Conservation (phyloP, 371 early-diverging fungal genomes). For the Actinomucor elegans region DNA sequence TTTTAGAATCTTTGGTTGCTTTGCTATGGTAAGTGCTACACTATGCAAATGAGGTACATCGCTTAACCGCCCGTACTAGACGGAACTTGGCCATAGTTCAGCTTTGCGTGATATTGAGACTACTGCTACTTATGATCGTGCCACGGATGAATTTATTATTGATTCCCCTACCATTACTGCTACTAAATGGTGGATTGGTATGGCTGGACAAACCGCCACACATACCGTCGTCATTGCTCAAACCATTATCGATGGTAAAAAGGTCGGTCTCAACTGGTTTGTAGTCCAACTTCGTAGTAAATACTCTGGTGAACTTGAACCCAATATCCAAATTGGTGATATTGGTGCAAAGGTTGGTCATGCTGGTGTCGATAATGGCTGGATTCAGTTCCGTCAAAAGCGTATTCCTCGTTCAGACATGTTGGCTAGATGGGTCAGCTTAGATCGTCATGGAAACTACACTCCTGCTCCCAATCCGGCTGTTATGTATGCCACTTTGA, state of each 20-base stretch:
- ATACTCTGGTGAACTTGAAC: slow-evolving; percentile 68
- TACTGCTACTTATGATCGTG: slow-evolving; percentile 78
- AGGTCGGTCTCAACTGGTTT: slow-evolving; percentile 80
- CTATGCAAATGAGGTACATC: not conserved
- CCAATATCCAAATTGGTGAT: slow-evolving; percentile 83
- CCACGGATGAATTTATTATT: slow-evolving; percentile 78
- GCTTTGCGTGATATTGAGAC: slow-evolving; percentile 89
- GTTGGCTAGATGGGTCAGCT: slow-evolving; percentile 70
- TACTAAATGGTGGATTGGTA: slow-evolving; percentile 96
- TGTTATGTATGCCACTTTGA: slow-evolving; percentile 65
- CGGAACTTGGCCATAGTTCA: slow-evolving; percentile 77
- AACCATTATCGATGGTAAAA: slow-evolving; percentile 64
- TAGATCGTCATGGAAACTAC: slow-evolving; percentile 63
- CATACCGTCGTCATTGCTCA: slow-evolving; percentile 68
- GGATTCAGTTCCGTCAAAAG: slow-evolving; percentile 89
- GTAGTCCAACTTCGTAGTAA: slow-evolving; percentile 83
- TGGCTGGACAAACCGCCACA: slow-evolving; percentile 79
- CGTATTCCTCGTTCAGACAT: slow-evolving; percentile 85
- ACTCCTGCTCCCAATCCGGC: slow-evolving; percentile 57
- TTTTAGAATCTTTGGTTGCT: slow-evolving; percentile 63
- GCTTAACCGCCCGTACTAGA: slow-evolving; percentile 25
- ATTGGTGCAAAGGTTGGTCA: slow-evolving; percentile 82
- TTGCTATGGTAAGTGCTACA: slow-evolving; percentile 58
- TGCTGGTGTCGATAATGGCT: slow-evolving; percentile 89
- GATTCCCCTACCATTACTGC: slow-evolving; percentile 83